Evolutionary conservation across 768 basidiomycete species (phyloP), one percentile per base, ranked within the genome.

Genomic region (Boletus reticuloceps): DNA sequence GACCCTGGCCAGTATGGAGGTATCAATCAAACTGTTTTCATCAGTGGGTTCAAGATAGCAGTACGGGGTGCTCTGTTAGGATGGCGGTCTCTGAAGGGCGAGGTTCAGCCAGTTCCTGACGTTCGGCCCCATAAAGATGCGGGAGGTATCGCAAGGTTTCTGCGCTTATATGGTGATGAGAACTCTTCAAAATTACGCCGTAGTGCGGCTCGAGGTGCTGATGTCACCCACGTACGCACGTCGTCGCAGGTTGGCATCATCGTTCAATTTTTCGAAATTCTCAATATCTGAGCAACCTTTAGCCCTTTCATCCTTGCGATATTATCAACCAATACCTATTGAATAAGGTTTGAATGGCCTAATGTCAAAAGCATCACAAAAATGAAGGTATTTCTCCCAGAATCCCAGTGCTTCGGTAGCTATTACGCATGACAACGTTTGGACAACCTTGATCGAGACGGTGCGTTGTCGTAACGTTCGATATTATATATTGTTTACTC

Each of bases 11-110:
- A 39, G 2, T 6, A 34, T n/a, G 20, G 50, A n/a, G 32, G n/a
- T n/a, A 25, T 25, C 4, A 62, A 67, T 41, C 63, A 66, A 40
- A 56, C 51, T 2, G 14, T 66, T 10, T 61, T 55, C 37, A 55
- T 65, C 12, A 52, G 50, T 3, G 65, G 64, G 2, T 65, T 63
- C 46, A 65, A 58, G 32, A 55, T 61, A n/a, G 34, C 51, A 32
- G 42, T 54, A 8, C 27, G 38, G 5, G 41, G 42, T 12, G 40
- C 22, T 25, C 20, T 51, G 17, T 17, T 51, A 2, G 22, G 41
- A 19, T 34, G 50, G 22, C 22, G 20, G 20, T 12, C 40, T 43
- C 38, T 4, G 22, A 17, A 27, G 8, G 19, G 29, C 5, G 27
- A 29, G 5, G 27, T 41, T 17, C 32, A 20, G 22, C 36, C 11